Percentiles rank a stretch among this genome's conserved stretches.
These are phyloP conservation scores for Populus deltoides DNA, from an alignment of 345 rosid genomes.

Conservation along the genomic window DNA sequence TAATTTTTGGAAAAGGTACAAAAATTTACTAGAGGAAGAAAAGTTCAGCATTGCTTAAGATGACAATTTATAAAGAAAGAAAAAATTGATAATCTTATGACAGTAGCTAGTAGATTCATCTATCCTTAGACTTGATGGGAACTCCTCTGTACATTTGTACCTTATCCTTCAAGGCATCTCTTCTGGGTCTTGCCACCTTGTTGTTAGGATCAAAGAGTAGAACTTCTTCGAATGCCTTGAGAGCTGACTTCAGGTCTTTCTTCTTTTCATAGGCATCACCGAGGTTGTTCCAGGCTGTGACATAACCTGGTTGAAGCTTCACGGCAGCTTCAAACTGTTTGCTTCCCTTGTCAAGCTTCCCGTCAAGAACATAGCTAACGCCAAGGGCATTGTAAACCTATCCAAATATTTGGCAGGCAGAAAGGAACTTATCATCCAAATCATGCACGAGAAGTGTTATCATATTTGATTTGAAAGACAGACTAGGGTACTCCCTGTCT, in stretches of 20 bases:
- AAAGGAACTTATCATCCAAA: neutral
- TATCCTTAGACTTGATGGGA: constrained; percentile 68
- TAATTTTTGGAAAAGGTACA: neutral
- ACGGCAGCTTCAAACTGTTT: constrained; percentile 79
- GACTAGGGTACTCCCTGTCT: neutral
- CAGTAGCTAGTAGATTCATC: constrained; percentile 32
- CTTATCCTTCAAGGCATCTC: constrained; percentile 68
- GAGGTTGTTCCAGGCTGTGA: constrained; percentile 97
- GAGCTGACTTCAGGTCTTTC: constrained; percentile 66
- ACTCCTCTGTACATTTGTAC: constrained; percentile 76
- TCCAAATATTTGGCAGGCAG: neutral
- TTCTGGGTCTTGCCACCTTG: constrained; percentile 74
- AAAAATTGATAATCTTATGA: neutral
- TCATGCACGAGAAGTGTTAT: neutral
- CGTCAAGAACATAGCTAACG: constrained; percentile 71
- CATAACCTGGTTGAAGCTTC: constrained; percentile 90
- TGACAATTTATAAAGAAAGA: neutral
- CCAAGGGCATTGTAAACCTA: constrained; percentile 69
- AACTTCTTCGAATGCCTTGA: constrained; percentile 93
- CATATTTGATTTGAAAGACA: neutral
- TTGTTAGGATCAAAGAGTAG: constrained; percentile 88
- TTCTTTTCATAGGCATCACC: constrained; percentile 96
- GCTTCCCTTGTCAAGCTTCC: constrained; percentile 82
- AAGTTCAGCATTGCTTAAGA: neutral
- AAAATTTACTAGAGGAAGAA: neutral